These are phyloP conservation scores for Bipolaris sorokiniana DNA, from an alignment of 2,329 filamentous ascomycete species.

Conservation along the genomic window DNA sequence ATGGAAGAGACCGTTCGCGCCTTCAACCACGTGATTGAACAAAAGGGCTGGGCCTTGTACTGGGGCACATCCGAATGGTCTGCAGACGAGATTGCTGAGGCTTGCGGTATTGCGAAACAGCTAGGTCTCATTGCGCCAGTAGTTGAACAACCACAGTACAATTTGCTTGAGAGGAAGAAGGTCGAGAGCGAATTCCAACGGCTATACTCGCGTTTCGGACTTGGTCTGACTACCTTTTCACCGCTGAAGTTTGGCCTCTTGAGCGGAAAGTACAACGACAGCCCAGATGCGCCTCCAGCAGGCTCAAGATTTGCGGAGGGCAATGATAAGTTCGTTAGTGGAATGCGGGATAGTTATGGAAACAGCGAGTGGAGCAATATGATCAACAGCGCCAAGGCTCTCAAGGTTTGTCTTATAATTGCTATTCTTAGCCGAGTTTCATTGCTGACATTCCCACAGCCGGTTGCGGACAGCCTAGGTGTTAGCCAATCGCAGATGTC, in stretches of 20 bases:
- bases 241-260: conserved; percentile 64
- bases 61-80: conserved; percentile 68
- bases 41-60: conserved; percentile 69
- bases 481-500: conserved; percentile 57
- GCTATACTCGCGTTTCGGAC: conserved; percentile 60
- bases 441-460: conserved; percentile 21
- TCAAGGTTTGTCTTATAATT: conserved; percentile 35
- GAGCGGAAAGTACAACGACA: conserved; percentile 67
- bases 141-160: conserved; percentile 63
- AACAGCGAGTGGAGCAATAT: conserved; percentile 61
- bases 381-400: conserved; percentile 62
- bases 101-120: conserved; percentile 64
- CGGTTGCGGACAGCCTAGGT: conserved; percentile 68
- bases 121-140: conserved; percentile 63
- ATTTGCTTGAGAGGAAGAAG: conserved; percentile 62
- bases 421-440: neutral
- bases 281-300: conserved; percentile 59
- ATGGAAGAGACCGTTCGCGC: conserved; percentile 75
- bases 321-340: conserved; percentile 62
- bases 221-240: conserved; percentile 62
- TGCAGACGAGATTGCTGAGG: conserved; percentile 65
- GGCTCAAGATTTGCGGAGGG: conserved; percentile 64
- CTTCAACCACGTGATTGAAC: conserved; percentile 73
- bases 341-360: conserved; percentile 52
- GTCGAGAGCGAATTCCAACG: conserved; percentile 65